A percentile compares a stretch with the other conserved stretches of the same genome.
These are phyloP conservation scores for Hansenula lynferdii DNA, from an alignment of 1,139 yeast genomes.

Conservation along the genomic window DNA sequence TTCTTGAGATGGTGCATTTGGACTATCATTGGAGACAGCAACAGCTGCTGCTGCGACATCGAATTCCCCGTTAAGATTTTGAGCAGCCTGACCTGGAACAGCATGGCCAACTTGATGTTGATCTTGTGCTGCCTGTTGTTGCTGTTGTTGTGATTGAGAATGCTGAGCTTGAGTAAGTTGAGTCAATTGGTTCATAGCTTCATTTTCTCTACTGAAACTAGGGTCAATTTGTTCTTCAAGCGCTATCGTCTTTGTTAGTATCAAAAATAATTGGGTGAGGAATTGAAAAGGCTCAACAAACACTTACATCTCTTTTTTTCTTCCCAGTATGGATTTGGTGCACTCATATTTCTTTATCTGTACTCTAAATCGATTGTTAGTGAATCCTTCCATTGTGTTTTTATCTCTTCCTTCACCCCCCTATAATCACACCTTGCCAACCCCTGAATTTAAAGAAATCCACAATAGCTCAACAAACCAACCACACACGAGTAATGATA, in stretches of 20 bases:
- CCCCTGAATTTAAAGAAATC: too few species aligned
- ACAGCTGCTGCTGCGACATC: constrained; percentile 28
- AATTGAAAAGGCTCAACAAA: too few species aligned
- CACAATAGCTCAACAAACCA: too few species aligned
- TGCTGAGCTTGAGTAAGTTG: constrained; percentile 6
- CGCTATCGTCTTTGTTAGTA: neutral
- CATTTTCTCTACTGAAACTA: constrained; percentile 12
- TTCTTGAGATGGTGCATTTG: too few species aligned
- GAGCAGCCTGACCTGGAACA: too few species aligned
- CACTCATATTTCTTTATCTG: constrained; percentile 6
- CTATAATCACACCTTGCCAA: too few species aligned
- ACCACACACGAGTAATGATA: too few species aligned
- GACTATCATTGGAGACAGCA: constrained; percentile 17
- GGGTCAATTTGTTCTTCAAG: constrained; percentile 21
- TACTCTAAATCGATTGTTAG: constrained; percentile 1
- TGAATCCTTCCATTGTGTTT: too few species aligned
- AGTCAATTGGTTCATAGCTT: constrained; percentile 6
- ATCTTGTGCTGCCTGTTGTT: constrained; percentile 4
- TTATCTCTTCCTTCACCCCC: too few species aligned
- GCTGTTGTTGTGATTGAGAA: constrained; percentile 3
- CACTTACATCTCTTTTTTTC: constrained; percentile 14
- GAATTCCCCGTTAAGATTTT: constrained; percentile 14
- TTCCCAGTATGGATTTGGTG: constrained; percentile 11
- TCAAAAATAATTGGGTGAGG: too few species aligned
- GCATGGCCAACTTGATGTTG: constrained; percentile 5